Conservation (phyloP, 2,329 filamentous ascomycete species). For the Claviceps sp. region DNA sequence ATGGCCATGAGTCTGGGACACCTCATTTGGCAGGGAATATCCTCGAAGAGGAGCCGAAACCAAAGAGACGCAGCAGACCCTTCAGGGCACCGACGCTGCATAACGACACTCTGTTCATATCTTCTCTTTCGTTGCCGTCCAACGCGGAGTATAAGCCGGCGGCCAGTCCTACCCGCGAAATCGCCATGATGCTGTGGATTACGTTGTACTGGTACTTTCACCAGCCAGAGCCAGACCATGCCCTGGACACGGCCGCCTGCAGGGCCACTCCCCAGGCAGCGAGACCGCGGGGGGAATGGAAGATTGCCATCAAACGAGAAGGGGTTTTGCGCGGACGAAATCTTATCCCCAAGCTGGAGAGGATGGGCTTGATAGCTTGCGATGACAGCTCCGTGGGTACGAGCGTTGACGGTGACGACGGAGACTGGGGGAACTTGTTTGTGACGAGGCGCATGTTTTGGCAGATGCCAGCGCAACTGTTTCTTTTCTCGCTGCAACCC, state of each 20-base stretch:
- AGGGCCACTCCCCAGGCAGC: constrained; percentile 53
- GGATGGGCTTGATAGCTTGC: constrained; percentile 75
- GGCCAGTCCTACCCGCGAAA: constrained; percentile 70
- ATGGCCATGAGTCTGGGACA: not conserved
- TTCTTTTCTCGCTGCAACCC: constrained; percentile 73
- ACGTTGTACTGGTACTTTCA: constrained; percentile 97
- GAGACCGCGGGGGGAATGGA: constrained; percentile 74
- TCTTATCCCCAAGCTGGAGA: constrained; percentile 77
- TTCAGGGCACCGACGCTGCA: constrained; percentile 64
- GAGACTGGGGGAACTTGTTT: constrained; percentile 70
- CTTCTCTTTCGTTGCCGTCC: constrained; percentile 75
- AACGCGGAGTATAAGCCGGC: constrained; percentile 67
- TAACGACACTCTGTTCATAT: constrained; percentile 78
- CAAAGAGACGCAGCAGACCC: constrained; percentile 12
- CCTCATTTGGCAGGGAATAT: not conserved
- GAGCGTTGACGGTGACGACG: constrained; percentile 44
- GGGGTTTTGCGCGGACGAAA: constrained; percentile 79
- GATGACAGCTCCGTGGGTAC: constrained; percentile 64
- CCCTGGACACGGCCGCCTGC: constrained; percentile 49
- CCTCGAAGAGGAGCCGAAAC: constrained; percentile 13
- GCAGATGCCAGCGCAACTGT: constrained; percentile 79
- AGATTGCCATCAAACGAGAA: constrained; percentile 69
- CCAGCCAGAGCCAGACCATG: constrained; percentile 57
- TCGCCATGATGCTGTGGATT: constrained; percentile 94
- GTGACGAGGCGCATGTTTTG: constrained; percentile 73